Evolutionary conservation across 1,139 yeast species (phyloP), one percentile per base, ranked within the genome.

Genomic region (Lodderomyces margitis): DNA sequence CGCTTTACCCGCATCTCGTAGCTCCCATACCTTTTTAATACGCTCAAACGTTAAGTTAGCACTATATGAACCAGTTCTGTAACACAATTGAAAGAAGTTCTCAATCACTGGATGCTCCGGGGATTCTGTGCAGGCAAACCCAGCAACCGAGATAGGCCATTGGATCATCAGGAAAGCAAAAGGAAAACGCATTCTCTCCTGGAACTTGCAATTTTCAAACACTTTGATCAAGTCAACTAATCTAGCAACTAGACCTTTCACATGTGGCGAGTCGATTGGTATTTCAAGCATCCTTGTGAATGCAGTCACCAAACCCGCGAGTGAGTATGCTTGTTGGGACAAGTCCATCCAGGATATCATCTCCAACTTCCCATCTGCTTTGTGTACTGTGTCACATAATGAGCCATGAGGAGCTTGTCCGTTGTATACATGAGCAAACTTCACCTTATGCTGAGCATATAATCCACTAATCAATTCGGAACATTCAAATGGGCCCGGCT

Each of bases 111-210:
- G 48, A 46, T 74, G 65, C 24, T 80, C 75, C 6, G 60, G 58
- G 16, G 63, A 64, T 15, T 67, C 62, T 14, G 70, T 60, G 40
- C 80, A 74, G 46, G 74, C 72, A 46, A 74, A 51, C 0, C 86
- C 88, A 1, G 82, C 77, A 3, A 78, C 66, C 39, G 75, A 63
- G 53, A 79, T 73, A 14, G 84, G 80, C 69, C 82, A 74, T 50
- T 80, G 84, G 15, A 81, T 52, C 66, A 72, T 60, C 64, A 70
- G 59, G 25, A 63, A 50, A 8, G 62, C 53, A 39, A 44, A 46
- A 41, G 55, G 16, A 25, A 36, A 19, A 5, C 16, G 9, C 32
- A 25, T 36, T 14, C n/a, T 19, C 8, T 20, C 33, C 39, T 46
- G 15, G 52, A 59, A 50, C 25, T 14, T 59, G 50, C 37, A 52